These are phyloP conservation scores for Salix suchowensis DNA, from an alignment of 345 rosid species.

Conservation along the genomic window DNA sequence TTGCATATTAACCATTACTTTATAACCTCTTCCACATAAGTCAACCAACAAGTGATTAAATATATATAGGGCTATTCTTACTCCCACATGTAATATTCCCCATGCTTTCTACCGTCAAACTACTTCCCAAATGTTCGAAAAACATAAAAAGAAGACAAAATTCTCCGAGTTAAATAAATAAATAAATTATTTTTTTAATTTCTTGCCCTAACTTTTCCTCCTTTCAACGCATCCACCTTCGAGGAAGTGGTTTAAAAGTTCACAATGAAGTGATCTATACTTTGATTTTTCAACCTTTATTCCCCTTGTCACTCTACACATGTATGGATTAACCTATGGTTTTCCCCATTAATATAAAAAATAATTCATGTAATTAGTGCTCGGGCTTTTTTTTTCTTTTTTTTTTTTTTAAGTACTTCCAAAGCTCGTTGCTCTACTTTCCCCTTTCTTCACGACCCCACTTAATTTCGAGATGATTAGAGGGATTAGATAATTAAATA, in stretches of 20 bases:
- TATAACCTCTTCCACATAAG: background rate
- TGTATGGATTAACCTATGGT: background rate
- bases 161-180: background rate
- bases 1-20: slow-evolving; percentile 14
- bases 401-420: slow-evolving; percentile 20
- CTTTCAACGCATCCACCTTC: background rate
- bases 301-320: slow-evolving; percentile 3
- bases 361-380: slow-evolving; percentile 9
- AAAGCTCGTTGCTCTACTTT: slow-evolving; percentile 21
- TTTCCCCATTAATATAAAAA: background rate
- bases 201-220: background rate
- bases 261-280: slow-evolving; percentile 12
- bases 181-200: background rate
- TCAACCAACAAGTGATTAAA: slow-evolving; percentile 17
- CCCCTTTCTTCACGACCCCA: slow-evolving; percentile 21
- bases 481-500: slow-evolving; percentile 10
- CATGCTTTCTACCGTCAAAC: slow-evolving; percentile 3
- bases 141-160: background rate
- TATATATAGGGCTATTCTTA: background rate
- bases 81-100: background rate
- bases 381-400: background rate
- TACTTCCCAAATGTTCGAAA: background rate
- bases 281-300: slow-evolving; percentile 4
- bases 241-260: slow-evolving; percentile 3
- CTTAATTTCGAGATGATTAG: slow-evolving; percentile 24